phyloP scores from a whole-genome alignment of 129 eudicot species.

The Oenanthe sinensis region DNA sequence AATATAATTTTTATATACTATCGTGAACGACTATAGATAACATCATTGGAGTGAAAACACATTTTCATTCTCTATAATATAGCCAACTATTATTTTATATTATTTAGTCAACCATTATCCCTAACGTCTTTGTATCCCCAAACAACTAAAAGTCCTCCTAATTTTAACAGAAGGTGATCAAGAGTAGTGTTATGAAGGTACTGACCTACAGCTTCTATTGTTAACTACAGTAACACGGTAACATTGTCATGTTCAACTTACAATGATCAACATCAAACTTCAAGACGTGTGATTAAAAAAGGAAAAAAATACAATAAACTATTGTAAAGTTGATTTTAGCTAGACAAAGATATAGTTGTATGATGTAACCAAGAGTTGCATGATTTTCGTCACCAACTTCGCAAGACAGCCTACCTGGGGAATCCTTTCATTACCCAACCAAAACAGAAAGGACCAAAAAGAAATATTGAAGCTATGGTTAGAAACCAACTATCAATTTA shows the following conservation, averaged over 20 bases:
- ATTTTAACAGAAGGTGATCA: slow-evolving; percentile 27
- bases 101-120: too few species aligned
- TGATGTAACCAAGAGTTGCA: neutral
- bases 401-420: neutral
- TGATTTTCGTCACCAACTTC: neutral
- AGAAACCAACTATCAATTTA: neutral
- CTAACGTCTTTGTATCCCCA: slow-evolving; percentile 38
- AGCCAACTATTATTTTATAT: too few species aligned
- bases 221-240: neutral
- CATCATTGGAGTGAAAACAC: too few species aligned
- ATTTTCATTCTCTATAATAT: too few species aligned
- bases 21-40: too few species aligned
- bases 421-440: neutral
- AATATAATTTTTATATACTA: too few species aligned
- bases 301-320: neutral
- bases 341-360: neutral
- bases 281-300: neutral
- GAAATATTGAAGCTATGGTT: neutral
- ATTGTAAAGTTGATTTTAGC: neutral
- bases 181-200: slow-evolving; percentile 29
- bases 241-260: neutral
- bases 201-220: slow-evolving; percentile 4
- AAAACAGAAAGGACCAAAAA: neutral
- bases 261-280: neutral
- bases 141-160: slow-evolving; percentile 37